These are phyloP conservation scores for Brachypodium distachyon DNA, from an alignment of 202 grass and related monocot genomes.

Conservation along the genomic window DNA sequence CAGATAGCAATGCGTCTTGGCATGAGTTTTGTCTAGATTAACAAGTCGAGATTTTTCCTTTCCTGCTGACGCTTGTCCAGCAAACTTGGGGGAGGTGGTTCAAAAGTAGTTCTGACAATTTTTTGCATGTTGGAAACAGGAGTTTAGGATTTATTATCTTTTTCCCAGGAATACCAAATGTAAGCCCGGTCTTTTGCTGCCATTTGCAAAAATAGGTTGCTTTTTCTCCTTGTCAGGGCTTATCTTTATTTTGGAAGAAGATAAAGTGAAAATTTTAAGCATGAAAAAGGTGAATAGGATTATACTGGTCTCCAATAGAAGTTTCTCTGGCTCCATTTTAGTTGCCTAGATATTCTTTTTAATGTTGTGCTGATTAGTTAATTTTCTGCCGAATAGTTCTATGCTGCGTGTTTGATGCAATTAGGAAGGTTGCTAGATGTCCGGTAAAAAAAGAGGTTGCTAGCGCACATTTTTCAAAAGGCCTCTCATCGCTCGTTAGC, in stretches of 20 bases:
- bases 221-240: conserved; percentile 1
- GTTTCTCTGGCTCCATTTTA: background rate
- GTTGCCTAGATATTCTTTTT: background rate
- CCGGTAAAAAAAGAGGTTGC: too few relatives aligned
- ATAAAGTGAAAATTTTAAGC: conserved; percentile 12
- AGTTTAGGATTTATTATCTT: conserved; percentile 13
- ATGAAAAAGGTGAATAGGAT: conserved; percentile 27
- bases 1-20: conserved; percentile 19
- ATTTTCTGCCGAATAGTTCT: background rate
- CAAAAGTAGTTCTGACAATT: conserved; percentile 46
- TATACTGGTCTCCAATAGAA: background rate
- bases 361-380: background rate
- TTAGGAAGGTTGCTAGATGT: too few relatives aligned
- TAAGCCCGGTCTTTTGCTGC: conserved; percentile 23
- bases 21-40: conserved; percentile 42
- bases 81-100: conserved; percentile 32
- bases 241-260: conserved; percentile 18
- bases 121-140: conserved; percentile 35
- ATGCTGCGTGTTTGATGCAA: background rate
- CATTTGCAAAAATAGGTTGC: conserved; percentile 28
- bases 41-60: conserved; percentile 16
- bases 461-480: too few relatives aligned
- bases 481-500: too few relatives aligned
- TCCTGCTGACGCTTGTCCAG: conserved; percentile 18
- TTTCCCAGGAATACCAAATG: conserved; percentile 16